Conservation (phyloP, 164 flowering plant species). For the Stephania cephalantha region DNA sequence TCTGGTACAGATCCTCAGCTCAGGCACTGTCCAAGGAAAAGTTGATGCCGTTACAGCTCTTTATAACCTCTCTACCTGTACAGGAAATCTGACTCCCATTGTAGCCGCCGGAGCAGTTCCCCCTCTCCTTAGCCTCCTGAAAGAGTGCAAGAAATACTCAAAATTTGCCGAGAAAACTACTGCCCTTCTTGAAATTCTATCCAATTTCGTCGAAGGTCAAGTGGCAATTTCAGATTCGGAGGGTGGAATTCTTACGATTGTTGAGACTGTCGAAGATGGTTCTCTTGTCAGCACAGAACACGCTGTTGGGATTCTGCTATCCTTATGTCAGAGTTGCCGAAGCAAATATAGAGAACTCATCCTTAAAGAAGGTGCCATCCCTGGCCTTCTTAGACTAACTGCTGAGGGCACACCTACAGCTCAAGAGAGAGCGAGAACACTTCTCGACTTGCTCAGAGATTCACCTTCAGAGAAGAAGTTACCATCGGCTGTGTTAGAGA, state of each 20-base stretch:
- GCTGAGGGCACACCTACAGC: slow-evolving; percentile 65
- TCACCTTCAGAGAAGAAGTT: slow-evolving; percentile 40
- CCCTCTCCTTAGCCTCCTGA: slow-evolving; percentile 59
- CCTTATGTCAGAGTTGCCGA: slow-evolving; percentile 58
- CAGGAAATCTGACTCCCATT: slow-evolving; percentile 29
- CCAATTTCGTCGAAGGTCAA: slow-evolving; percentile 48
- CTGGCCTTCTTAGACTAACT: slow-evolving; percentile 67
- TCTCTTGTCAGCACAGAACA: slow-evolving; percentile 62
- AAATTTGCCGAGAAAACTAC: slow-evolving; percentile 81
- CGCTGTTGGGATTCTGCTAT: slow-evolving; percentile 61
- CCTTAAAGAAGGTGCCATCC: slow-evolving; percentile 75
- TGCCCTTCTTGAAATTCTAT: slow-evolving; percentile 55
- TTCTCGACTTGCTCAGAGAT: slow-evolving; percentile 64
- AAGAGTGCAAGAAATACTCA: slow-evolving; percentile 73
- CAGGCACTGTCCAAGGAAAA: slow-evolving; percentile 62
- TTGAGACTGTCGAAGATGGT: slow-evolving; percentile 80
- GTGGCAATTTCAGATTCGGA: slow-evolving; percentile 39
- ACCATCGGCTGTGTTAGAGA: slow-evolving; percentile 40
- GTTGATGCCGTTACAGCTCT: slow-evolving; percentile 81
- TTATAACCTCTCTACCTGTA: slow-evolving; percentile 54
- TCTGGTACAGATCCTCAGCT: slow-evolving; percentile 53
- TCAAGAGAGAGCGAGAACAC: slow-evolving; percentile 53
- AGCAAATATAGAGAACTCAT: slow-evolving; percentile 60
- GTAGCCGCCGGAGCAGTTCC: slow-evolving; percentile 49
- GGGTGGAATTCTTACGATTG: slow-evolving; percentile 60